A percentile compares a stretch with the other conserved stretches of the same genome.
phyloP scores from a whole-genome alignment of 1,284 basidiomycete species.

The Microbotryomycetes sp. region DNA sequence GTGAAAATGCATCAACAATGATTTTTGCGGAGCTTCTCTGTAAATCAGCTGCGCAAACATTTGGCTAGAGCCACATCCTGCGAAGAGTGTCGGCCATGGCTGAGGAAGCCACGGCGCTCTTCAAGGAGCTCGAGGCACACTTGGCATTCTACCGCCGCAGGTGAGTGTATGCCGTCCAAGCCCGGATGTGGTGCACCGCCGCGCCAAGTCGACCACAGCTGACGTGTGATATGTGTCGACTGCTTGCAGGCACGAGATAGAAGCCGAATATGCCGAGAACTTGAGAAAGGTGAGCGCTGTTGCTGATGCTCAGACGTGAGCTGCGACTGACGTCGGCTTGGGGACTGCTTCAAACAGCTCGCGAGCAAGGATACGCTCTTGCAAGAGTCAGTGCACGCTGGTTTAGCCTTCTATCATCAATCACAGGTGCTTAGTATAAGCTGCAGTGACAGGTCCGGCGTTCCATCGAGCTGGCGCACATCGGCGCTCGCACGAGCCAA shows the following conservation, averaged over 20 bases:
- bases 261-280: conserved; percentile 17
- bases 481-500: conserved; percentile 1
- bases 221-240: background rate
- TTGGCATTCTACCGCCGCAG: conserved; percentile 15
- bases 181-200: background rate
- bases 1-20: too few species aligned
- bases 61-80: too few species aligned
- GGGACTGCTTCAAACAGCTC: background rate
- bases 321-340: background rate
- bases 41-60: too few species aligned
- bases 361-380: background rate
- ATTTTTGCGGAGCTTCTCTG: too few species aligned
- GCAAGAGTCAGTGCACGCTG: background rate
- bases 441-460: background rate
- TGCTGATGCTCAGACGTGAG: background rate
- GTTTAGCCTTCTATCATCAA: background rate
- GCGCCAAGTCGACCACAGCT: background rate
- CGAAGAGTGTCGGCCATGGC: too few species aligned
- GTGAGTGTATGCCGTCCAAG: background rate
- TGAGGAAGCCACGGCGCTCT: background rate
- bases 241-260: conserved; percentile 20
- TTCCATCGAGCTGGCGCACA: conserved; percentile 16
- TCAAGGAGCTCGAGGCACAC: conserved; percentile 16
- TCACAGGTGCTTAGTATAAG: background rate
- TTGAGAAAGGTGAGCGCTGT: conserved; percentile 16